Evolutionary conservation across 2,329 filamentous ascomycete genomes (phyloP), one percentile per base, ranked within the genome.

Genomic region (Arthroderma sp.): DNA sequence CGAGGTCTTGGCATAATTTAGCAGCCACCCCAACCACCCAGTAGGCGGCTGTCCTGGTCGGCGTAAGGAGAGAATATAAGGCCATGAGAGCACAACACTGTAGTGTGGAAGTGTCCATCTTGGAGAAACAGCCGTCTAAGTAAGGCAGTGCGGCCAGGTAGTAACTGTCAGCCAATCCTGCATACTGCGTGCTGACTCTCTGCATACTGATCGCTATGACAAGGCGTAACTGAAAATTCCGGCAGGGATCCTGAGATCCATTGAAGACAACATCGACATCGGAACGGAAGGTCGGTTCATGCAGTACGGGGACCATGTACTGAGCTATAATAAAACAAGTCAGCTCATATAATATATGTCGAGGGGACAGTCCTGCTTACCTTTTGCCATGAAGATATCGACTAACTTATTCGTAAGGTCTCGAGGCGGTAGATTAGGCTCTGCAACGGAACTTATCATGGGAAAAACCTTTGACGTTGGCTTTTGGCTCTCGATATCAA

Each of bases 151-250:
- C 91, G 23, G 91, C 87, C 21, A 96, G 79, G 67, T 96, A 97
- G 73, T 95, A 97, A 68, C 89, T 91, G 71, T 97, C 91, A 31
- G 93, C 91, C 28, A 97, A 76, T 23, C 91, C 91, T n/a, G 91
- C 90, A 70, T 93, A 97, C 62, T 88, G 84, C 0, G 85, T 82
- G 67, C 91, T 88, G 66, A 96, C 79, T 71, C 94, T 95, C 71
- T 97, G 91, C 71, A 97, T 81, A 69, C 89, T 91, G 66, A 96
- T 95, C 31, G 93, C 91, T 66, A 97, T 84, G 56, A 96, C 88
- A 82, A 97, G 91, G 58, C 88, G 85, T 54, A 94, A 76, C 47
- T 91, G 81, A 66, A 96, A 97, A 65, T 93, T 90, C 67, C 91
- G 85, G 69, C 91, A 91, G 0, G 89, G 79, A 64, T 95, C 87